Conservation (phyloP, 371 early-diverging fungal species). For the Quaeritorhiza haematococci region DNA sequence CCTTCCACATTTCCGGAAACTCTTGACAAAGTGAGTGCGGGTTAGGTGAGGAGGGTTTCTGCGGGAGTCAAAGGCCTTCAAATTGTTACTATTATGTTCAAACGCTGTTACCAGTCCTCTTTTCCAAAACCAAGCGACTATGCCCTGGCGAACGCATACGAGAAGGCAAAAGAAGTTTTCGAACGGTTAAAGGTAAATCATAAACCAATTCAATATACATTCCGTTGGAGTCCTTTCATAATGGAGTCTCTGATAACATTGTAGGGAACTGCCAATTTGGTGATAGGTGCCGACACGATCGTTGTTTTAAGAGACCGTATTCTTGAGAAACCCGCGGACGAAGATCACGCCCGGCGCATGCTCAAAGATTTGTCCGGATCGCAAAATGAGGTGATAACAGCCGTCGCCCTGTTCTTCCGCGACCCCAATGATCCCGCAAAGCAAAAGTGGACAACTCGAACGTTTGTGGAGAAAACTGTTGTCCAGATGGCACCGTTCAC, state of each 20-base stretch:
- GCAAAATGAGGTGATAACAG: constrained; percentile 62
- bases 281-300: constrained; percentile 80
- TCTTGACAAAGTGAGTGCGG: constrained; percentile 41
- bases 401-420: constrained; percentile 46
- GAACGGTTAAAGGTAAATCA: constrained; percentile 33
- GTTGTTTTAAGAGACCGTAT: constrained; percentile 48
- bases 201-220: constrained; percentile 3
- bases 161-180: constrained; percentile 54
- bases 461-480: constrained; percentile 33
- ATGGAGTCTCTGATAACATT: no score
- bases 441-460: background rate
- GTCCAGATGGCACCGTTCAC: constrained; percentile 41
- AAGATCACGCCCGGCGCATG: constrained; percentile 54
- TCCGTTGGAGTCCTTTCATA: no score
- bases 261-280: constrained; percentile 43
- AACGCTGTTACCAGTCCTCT: constrained; percentile 15
- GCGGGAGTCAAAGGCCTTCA: background rate
- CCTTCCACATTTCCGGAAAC: constrained; percentile 58
- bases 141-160: constrained; percentile 48
- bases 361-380: constrained; percentile 50
- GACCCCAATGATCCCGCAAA: background rate
- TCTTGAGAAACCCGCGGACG: constrained; percentile 41
- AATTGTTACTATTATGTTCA: background rate
- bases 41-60: background rate
- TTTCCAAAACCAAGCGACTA: constrained; percentile 51